Base-by-base conservation (phyloP, 2,329 filamentous ascomycete species). In the Xylariaceae sp. region DNA sequence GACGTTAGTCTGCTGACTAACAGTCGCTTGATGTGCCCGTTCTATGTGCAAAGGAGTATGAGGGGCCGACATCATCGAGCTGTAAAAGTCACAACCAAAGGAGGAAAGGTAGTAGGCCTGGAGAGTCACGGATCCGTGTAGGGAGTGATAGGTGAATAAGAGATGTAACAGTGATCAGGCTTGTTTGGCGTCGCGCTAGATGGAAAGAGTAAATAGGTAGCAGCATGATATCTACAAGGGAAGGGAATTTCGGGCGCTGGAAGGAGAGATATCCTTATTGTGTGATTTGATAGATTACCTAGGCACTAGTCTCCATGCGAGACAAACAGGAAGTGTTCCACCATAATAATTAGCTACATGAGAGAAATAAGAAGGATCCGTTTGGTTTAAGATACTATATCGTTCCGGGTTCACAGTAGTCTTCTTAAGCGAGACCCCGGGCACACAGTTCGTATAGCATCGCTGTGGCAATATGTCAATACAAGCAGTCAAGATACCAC, bases 111-210 rank as follows among this genome's bases (percentile, higher is more conserved):
- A 39, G 27, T 49, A 47, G 15, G 44, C 15, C 17, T 36, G 46
- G 12, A 56, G 46, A 12, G 45, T 33, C 17, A 47, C 5, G 39
- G 19, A 44, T 48, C 45, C 45, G 31, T 35, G 11, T 19, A 6
- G 22, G 53, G 51, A 11, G 43, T 15, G 14, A 47, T 51, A 7
- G 51, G 50, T 18, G 53, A 47, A 12, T 49, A 36, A 11, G 50
- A 41, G 27, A 35, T 48, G 35, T 51, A 53, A 22, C 40, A 36
- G 22, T 55, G 51, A 14, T 47, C 41, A 6, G 50, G 43, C 14
- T 47, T 53, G 11, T 11, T 12, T 11, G 48, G 35, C 7, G 36
- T 11, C 18, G 50, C 45, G 12, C 53, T 55, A 6, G 33, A 3
- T 14, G 46, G 6, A n/a, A 10, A 12, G 43, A 11, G n/a, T 15